phyloP scores from a whole-genome alignment of 1,284 basidiomycete species.

The Xerocomus minutiporus region DNA sequence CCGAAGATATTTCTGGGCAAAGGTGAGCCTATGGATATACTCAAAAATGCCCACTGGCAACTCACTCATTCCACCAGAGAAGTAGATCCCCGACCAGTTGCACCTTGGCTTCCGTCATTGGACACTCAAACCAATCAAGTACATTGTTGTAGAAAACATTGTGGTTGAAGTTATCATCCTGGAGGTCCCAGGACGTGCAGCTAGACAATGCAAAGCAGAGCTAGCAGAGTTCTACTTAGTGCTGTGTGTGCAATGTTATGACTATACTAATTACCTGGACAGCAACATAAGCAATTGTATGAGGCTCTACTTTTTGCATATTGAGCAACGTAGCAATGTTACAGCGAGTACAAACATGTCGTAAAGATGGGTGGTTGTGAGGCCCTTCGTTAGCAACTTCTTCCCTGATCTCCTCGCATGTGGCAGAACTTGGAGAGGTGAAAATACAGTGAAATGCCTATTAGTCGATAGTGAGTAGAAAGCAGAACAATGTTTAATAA shows the following conservation, averaged over 20 bases:
- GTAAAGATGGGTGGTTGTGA: not conserved
- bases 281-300: conserved; percentile 11
- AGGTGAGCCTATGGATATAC: not conserved
- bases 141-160: conserved; percentile 10
- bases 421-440: conserved; percentile 29
- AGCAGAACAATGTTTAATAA: not conserved
- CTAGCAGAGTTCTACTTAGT: not conserved
- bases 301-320: conserved; percentile 8
- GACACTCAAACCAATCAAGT: conserved; percentile 5
- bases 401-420: not conserved
- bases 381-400: not conserved
- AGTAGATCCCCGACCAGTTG: conserved; percentile 1
- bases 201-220: conserved; percentile 10
- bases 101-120: not conserved
- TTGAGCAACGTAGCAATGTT: conserved; percentile 5
- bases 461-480: not conserved
- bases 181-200: not conserved
- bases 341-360: not conserved
- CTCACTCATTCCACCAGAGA: conserved; percentile 11
- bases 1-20: not conserved
- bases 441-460: conserved; percentile 29
- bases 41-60: not conserved
- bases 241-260: not conserved
- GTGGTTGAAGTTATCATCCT: conserved; percentile 9
- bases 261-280: conserved; percentile 7